Evolutionary conservation across 2,329 filamentous ascomycete genomes (phyloP).

Genomic region (Colletotrichum lindemuthianum): DNA sequence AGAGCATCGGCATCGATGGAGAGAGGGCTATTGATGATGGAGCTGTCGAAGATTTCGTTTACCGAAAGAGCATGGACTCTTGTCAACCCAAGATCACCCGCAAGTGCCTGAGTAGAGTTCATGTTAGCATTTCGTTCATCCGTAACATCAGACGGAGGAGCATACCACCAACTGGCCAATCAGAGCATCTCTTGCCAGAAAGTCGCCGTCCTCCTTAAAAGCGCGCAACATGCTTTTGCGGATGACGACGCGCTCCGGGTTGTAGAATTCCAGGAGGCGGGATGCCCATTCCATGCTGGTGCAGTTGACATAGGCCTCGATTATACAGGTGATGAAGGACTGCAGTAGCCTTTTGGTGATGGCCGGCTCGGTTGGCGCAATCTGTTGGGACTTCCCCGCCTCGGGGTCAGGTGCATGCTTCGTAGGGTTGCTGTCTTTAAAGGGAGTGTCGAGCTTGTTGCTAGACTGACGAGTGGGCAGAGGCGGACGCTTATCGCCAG

Average conservation of each 20-base stretch:
- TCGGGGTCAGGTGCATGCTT: conserved; percentile 72
- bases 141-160: conserved; percentile 12
- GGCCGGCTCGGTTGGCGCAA: conserved; percentile 65
- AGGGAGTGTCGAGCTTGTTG: conserved; percentile 63
- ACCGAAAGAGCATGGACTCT: conserved; percentile 54
- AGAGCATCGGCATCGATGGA: conserved; percentile 57
- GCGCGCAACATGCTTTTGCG: conserved; percentile 69
- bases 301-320: conserved; percentile 77
- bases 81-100: conserved; percentile 67
- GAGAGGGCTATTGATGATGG: conserved; percentile 57
- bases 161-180: conserved; percentile 77
- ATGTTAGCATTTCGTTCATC: conserved; percentile 31
- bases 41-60: conserved; percentile 53
- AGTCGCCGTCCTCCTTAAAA: conserved; percentile 70
- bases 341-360: conserved; percentile 74
- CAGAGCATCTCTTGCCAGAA: conserved; percentile 71
- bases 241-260: conserved; percentile 71
- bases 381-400: conserved; percentile 60
- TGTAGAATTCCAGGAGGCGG: conserved; percentile 74
- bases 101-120: conserved; percentile 61
- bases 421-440: conserved; percentile 62
- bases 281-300: conserved; percentile 70
- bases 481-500: conserved; percentile 72
- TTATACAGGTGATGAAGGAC: conserved; percentile 79
- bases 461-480: conserved; percentile 69